Evolutionary conservation across 1,139 yeast genomes (phyloP).

Genomic region (Yamadazyma jaroonii): DNA sequence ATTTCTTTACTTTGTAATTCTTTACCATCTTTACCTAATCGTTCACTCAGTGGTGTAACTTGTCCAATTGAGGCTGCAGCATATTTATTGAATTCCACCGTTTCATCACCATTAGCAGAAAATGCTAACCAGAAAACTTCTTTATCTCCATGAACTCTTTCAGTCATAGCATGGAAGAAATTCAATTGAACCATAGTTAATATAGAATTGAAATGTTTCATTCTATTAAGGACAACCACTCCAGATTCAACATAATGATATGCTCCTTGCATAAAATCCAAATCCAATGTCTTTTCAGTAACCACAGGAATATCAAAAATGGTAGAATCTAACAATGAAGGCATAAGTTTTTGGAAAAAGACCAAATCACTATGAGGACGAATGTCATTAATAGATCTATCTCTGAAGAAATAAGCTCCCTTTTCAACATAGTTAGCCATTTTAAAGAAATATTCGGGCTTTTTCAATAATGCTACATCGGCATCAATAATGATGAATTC

Average conservation of each 20-base stretch:
- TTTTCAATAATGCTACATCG: constrained; percentile 29
- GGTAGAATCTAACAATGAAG: constrained; percentile 26
- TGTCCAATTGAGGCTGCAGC: constrained; percentile 31
- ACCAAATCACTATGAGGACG: constrained; percentile 23
- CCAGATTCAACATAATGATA: constrained; percentile 34
- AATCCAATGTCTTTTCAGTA: constrained; percentile 20
- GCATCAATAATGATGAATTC: constrained; percentile 35
- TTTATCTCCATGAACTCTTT: constrained; percentile 32
- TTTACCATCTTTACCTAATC: constrained; percentile 19
- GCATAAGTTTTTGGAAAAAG: constrained; percentile 27
- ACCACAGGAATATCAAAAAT: constrained; percentile 32
- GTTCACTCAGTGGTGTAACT: constrained; percentile 21
- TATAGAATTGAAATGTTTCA: constrained; percentile 26
- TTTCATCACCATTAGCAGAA: constrained; percentile 31
- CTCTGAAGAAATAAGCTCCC: constrained; percentile 34
- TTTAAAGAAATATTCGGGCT: constrained; percentile 30
- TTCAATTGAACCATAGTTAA: constrained; percentile 28
- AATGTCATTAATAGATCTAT: constrained; percentile 28
- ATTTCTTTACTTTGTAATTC: constrained; percentile 26
- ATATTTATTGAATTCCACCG: constrained; percentile 24
- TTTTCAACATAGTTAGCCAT: constrained; percentile 20
- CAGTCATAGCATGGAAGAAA: constrained; percentile 22
- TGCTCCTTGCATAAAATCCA: constrained; percentile 27
- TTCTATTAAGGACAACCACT: constrained; percentile 25
- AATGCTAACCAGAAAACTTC: constrained; percentile 38